Evolutionary conservation across 2,329 filamentous ascomycete species (phyloP), one percentile per base, ranked within the genome.

Genomic region (Claviceps sp.): DNA sequence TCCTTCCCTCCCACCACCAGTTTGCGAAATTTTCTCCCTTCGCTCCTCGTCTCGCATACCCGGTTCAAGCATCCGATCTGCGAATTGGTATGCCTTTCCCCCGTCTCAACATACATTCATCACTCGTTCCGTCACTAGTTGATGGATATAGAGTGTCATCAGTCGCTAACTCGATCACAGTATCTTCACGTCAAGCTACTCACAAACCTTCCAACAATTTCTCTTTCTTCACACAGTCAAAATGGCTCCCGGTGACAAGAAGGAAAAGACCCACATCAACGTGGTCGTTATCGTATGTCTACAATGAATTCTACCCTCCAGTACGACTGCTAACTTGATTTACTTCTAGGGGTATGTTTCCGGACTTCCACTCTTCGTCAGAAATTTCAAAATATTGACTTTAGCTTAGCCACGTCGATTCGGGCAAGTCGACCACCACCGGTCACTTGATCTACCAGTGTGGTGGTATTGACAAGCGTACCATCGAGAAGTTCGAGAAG

Each of bases 401-500:
- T 30, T 24, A 22, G 40, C 41, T 61, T 59, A 70, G 90, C 82
- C 91, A 95, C 85, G 90, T 95, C 88, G 89, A 95, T 79, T 95
- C 89, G 75, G 91, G 90, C 79, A 96, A 96, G 85, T 95, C 90
- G 66, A 96, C 90, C 74, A 96, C 90, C 75, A 86, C 75, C 67
- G 82, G 84, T 75, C 84, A 91, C 81, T 85, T 98, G 84, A 97
- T 98, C 87, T 97, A 97, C 89, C 91, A 98, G 86, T 97, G 93
- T 82, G 93, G 93, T 86, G 93, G 93, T 88, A 98, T 97, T 72
- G 93, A 98, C 88, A 89, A 91, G 84, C 91, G 93, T 89, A 97
- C 91, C 76, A 98, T 98, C 74, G 93, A 98, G 86, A 98, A 98
- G 87, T 98, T 98, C 85, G 93, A 98, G 90, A 98, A 98, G 88